Conservation (phyloP, 2,329 filamentous ascomycete species). For the Pseudogymnoascus sp. region DNA sequence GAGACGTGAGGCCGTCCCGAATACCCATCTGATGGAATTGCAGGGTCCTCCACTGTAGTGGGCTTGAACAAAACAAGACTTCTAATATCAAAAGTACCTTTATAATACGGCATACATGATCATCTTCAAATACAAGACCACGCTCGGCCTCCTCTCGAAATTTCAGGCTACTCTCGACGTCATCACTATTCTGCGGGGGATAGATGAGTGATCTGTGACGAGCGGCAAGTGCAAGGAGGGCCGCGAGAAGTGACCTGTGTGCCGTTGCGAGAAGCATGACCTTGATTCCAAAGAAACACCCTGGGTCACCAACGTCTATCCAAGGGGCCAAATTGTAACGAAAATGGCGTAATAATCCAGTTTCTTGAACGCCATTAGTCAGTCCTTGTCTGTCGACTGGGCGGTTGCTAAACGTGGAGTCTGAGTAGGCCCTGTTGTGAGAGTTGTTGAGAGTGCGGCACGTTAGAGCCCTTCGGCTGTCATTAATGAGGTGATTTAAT, state of each 20-base stretch:
- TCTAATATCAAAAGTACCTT: not conserved
- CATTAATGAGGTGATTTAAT: not conserved
- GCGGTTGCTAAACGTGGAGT: conserved; percentile 19
- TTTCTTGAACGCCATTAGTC: not conserved
- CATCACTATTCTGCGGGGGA: not conserved
- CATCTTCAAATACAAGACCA: not conserved
- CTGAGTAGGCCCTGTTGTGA: conserved; percentile 19
- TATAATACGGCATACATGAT: not conserved
- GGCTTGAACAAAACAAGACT: not conserved
- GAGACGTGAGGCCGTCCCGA: not conserved
- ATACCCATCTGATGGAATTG: not conserved
- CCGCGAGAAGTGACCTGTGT: not conserved
- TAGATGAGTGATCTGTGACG: not conserved
- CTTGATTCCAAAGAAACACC: conserved; percentile 1
- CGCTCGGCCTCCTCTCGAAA: not conserved
- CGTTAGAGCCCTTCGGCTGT: not conserved
- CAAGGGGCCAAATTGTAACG: conserved; percentile 11
- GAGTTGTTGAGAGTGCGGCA: conserved; percentile 16
- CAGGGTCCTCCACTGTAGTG: not conserved
- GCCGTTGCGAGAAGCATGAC: not conserved
- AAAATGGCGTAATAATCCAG: not conserved
- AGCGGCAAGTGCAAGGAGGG: conserved; percentile 1
- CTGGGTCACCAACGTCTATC: conserved; percentile 10
- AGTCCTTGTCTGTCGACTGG: conserved; percentile 12
- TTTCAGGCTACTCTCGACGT: not conserved